Base-by-base conservation (phyloP, 208 protist genomes). In the Trypanosoma avium region DNA sequence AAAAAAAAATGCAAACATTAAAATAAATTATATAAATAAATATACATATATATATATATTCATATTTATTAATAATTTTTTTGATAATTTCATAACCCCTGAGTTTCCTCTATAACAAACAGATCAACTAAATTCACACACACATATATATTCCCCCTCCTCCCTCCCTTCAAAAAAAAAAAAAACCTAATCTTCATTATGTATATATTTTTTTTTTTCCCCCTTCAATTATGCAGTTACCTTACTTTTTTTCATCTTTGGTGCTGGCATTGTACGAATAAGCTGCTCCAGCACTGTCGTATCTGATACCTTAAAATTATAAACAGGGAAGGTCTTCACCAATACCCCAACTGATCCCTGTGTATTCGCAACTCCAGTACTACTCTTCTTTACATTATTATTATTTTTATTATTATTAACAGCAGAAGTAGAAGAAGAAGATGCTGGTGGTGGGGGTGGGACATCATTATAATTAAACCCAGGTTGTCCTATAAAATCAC, bases 401-500 rank as follows among this genome's bases (percentile, higher is more conserved):
- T 56, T 68, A 12, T 67, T 54, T n/a, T 60, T 43, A 2, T 65
- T n/a, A 4, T 57, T 40, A 17, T 17, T 45, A 24, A 65, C 21
- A 13, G 12, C 43, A 36, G 50, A 19, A 15, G 54, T 29, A 40
- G 38, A 36, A 29, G 57, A 57, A 45, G 58, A 42, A 17, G 40
- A 54, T 54, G 40, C 26, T 26, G 15, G 40, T 12, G 21, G 42
- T 13, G 32, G 49, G 46, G 52, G 58, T 22, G 43, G 27, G 40
- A 45, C 61, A 24, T 84, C 81, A 43, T 89, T 87, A 75, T 95
- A 92, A 74, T 95, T 76, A 47, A 88, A 95, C 19, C 86, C 86
- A 21, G 86, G 86, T 36, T 83, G 77, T 13, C 79, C 85, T 0
- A 72, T 35, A 56, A 95, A 92, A 73, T 95, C 88, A 4, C 62